Base-by-base conservation (phyloP, 371 early-diverging fungal genomes). In the Phascolomyces articulosus region DNA sequence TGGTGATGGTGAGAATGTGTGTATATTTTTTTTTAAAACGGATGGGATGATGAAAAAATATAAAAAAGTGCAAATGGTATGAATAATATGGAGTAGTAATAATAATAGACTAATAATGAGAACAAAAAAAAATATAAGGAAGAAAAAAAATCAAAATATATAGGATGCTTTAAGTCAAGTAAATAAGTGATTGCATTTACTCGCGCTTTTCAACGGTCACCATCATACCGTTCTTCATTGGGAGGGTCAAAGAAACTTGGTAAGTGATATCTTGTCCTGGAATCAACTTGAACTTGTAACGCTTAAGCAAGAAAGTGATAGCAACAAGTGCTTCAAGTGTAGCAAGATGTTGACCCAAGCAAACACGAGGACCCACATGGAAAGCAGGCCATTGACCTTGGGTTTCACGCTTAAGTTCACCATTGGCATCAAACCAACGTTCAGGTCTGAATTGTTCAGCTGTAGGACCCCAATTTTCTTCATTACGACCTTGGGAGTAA, bases 371-470 rank as follows among this genome's bases (percentile, higher is more conserved):
- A 21, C 90, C 89, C 8, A 83, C 85, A 48, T 87, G 84, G 77
- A 87, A 86, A 10, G 72, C 71, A 3, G 74, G 74, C 74, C 74
- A 74, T n/a, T 64, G 60, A 10, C 74, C 74, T 56, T 74, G 74
- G 2, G 71, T 68, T 54, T 70, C 71, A 41, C 70, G 65, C 2
- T 58, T 54, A 16, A 71, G 66, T 40, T 76, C 72, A 21, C 77
- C 66, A 2, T 71, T 64, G 20, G 48, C 55, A 21, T 60, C 64
- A 48, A 72, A 26, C 89, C 89, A 90, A n/a, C 90, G 78, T 40
- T 84, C 84, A 2, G 90, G 90, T 27, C 70, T 71, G 72, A 85
- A 90, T 27, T 83, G 75, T n/a, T 58, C 59, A 15, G 86, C 87
- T 60, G 87, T 81, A 2, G 72, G 68, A 15, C 90, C 90, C 90